Percentiles rank a stretch among this genome's conserved stretches.
phyloP scores from a whole-genome alignment of 805 yeast genomes.

The Starmerella sirachaensis region DNA sequence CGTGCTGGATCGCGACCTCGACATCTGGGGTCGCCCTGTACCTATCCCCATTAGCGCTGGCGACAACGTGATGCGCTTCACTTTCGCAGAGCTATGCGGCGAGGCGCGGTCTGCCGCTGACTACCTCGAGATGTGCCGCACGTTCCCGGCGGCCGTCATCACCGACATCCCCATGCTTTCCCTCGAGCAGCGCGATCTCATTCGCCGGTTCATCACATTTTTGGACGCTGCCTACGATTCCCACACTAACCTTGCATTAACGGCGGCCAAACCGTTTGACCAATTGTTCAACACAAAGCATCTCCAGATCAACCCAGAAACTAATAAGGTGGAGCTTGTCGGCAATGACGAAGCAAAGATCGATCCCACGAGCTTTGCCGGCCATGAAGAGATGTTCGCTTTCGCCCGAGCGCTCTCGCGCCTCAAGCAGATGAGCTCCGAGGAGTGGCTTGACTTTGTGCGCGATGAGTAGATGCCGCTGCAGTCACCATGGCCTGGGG shows the following conservation, averaged over 20 bases:
- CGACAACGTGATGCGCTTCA: constrained; percentile 76
- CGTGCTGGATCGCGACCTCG: constrained; percentile 30
- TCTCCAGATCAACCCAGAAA: constrained; percentile 32
- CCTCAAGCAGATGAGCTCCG: constrained; percentile 84
- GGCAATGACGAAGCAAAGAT: constrained; percentile 38
- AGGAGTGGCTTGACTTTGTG: constrained; percentile 50
- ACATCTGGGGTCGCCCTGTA: constrained; percentile 81
- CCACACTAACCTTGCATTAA: constrained; percentile 76
- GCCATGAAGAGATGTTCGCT: constrained; percentile 93
- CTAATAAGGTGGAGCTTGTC: constrained; percentile 20
- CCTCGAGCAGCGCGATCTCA: constrained; percentile 64
- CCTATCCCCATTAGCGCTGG: constrained; percentile 65
- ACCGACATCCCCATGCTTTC: constrained; percentile 87
- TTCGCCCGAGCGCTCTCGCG: constrained; percentile 91
- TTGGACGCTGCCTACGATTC: constrained; percentile 92
- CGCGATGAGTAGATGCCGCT: neutral
- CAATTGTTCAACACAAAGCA: constrained; percentile 69
- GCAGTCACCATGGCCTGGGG: neutral
- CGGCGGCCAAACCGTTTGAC: constrained; percentile 75
- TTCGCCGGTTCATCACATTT: constrained; percentile 86
- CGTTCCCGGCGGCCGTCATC: constrained; percentile 67
- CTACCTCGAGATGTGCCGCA: constrained; percentile 67
- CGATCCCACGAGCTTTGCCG: constrained; percentile 41
- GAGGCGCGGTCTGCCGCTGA: constrained; percentile 87
- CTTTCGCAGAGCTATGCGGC: constrained; percentile 80